Percentiles rank a stretch among this genome's conserved stretches.
phyloP scores from a whole-genome alignment of 2,329 filamentous ascomycete genomes.

The Cytospora chrysosperma region DNA sequence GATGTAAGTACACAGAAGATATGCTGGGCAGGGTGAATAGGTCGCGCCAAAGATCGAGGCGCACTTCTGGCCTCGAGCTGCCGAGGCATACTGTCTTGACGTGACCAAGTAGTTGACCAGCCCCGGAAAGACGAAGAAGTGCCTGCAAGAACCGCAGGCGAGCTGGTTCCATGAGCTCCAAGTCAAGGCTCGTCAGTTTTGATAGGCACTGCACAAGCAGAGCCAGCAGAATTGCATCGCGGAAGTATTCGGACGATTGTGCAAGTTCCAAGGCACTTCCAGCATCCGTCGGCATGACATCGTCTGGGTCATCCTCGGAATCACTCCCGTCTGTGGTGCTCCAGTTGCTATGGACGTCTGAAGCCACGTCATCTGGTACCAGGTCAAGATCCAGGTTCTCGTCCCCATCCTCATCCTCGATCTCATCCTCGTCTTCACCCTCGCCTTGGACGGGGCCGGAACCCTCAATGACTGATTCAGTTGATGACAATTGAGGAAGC shows the following conservation, averaged over 20 bases:
- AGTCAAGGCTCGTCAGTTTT: conserved; percentile 1
- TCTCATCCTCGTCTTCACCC: background rate
- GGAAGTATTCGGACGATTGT: background rate
- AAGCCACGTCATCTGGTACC: background rate
- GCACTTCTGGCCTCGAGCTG: conserved; percentile 8
- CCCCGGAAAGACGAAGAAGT: background rate
- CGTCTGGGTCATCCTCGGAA: background rate
- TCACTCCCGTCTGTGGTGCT: conserved; percentile 12
- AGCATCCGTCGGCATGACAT: conserved; percentile 3
- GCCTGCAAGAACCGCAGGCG: conserved; percentile 7
- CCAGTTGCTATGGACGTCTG: conserved; percentile 9
- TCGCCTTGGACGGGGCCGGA: background rate
- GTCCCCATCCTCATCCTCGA: background rate
- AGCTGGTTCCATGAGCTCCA: conserved; percentile 3
- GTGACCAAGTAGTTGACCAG: conserved; percentile 1
- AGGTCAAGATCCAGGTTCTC: background rate
- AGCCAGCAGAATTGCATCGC: conserved; percentile 1
- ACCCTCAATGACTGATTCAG: background rate
- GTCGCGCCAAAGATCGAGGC: conserved; percentile 14
- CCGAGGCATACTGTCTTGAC: conserved; percentile 7
- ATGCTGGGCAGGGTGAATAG: conserved; percentile 5
- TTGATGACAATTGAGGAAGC: background rate
- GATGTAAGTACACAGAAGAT: conserved; percentile 9
- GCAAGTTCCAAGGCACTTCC: background rate
- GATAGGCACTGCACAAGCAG: conserved; percentile 3